Percentiles rank a stretch among this genome's conserved stretches.
These are phyloP conservation scores for Termitomyces sp. DNA, from an alignment of 768 basidiomycete species.

Conservation along the genomic window DNA sequence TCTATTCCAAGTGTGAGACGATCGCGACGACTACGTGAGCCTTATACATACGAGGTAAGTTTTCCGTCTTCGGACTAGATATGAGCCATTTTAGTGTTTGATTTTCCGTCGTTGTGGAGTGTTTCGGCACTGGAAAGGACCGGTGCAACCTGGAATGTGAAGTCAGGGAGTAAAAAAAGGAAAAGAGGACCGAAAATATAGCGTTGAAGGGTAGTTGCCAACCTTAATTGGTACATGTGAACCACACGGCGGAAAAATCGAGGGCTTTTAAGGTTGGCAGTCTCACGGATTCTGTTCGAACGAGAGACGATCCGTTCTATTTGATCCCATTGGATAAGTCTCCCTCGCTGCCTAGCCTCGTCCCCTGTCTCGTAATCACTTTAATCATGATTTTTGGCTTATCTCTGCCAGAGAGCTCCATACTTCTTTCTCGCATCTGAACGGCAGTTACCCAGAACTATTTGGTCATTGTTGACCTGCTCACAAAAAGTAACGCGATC, in stretches of 20 bases:
- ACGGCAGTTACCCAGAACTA: too few species aligned
- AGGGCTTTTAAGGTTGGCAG: not conserved
- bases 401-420: too few species aligned
- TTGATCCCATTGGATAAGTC: too few species aligned
- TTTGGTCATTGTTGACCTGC: too few species aligned
- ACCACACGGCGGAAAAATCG: not conserved
- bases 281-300: not conserved
- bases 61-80: not conserved
- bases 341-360: too few species aligned
- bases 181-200: not conserved
- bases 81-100: not conserved
- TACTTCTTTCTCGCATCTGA: too few species aligned
- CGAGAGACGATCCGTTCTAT: too few species aligned
- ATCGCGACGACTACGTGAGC: not conserved
- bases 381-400: too few species aligned
- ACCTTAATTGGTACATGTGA: not conserved
- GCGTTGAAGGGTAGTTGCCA: not conserved
- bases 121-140: not conserved
- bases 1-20: not conserved
- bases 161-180: not conserved
- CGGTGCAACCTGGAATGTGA: not conserved
- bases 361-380: too few species aligned
- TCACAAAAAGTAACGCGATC: too few species aligned
- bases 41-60: not conserved
- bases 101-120: not conserved